Evolutionary conservation across 2,329 filamentous ascomycete species (phyloP).

Genomic region (Fusarium goolgardi): DNA sequence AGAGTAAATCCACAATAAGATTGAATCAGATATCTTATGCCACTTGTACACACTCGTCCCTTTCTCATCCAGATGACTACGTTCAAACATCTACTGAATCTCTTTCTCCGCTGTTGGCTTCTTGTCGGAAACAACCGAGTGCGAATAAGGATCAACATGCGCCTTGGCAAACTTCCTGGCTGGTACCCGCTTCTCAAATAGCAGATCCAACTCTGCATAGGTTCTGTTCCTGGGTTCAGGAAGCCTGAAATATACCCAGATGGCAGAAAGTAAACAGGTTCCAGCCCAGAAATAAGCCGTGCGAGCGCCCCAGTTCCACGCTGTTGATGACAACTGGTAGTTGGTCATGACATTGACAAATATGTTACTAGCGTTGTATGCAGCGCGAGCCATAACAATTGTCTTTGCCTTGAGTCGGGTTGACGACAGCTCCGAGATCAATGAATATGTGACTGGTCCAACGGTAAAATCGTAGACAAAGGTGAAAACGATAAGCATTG

Average conservation of each 20-base stretch:
- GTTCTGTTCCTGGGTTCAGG: slow-evolving; percentile 65
- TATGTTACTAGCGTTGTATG: slow-evolving; percentile 60
- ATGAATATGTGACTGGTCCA: slow-evolving; percentile 64
- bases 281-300: slow-evolving; percentile 61
- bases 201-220: slow-evolving; percentile 58
- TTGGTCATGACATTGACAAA: slow-evolving; percentile 63
- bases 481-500: slow-evolving; percentile 63
- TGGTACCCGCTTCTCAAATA: slow-evolving; percentile 55
- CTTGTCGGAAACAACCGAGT: slow-evolving; percentile 12
- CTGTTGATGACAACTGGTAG: slow-evolving; percentile 59
- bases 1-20: not conserved
- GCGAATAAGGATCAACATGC: slow-evolving; percentile 52
- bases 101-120: slow-evolving; percentile 24
- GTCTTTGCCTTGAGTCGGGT: slow-evolving; percentile 66
- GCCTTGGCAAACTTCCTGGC: slow-evolving; percentile 57
- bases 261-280: slow-evolving; percentile 59
- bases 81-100: not conserved
- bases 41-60: not conserved
- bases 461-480: slow-evolving; percentile 67
- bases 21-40: not conserved
- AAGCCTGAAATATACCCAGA: slow-evolving; percentile 63
- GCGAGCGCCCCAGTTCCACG: slow-evolving; percentile 62
- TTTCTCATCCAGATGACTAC: rapidly evolving
- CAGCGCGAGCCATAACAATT: slow-evolving; percentile 61
- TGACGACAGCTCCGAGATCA: slow-evolving; percentile 65